These are phyloP conservation scores for Metschnikowia amazonensis DNA, from an alignment of 805 yeast genomes.

Conservation along the genomic window DNA sequence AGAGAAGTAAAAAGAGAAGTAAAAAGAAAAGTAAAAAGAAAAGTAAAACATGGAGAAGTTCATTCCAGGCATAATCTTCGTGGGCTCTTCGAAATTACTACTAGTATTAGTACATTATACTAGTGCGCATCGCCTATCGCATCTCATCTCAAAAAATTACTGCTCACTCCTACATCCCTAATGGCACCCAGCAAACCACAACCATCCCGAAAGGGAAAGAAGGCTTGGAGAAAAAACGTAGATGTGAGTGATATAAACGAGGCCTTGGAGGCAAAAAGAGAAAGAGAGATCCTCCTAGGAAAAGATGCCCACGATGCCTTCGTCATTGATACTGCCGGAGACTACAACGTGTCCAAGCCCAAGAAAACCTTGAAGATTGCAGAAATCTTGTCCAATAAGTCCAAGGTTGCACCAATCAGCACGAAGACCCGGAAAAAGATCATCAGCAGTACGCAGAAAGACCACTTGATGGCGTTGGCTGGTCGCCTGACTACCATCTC, in stretches of 20 bases:
- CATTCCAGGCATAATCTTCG: too few species aligned
- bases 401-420: constrained; percentile 69
- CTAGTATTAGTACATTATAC: too few species aligned
- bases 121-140: constrained; percentile 9
- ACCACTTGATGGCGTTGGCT: constrained; percentile 66
- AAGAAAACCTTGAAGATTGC: constrained; percentile 51
- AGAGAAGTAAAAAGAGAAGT: too few species aligned
- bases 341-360: constrained; percentile 32
- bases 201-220: constrained; percentile 86
- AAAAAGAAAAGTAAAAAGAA: too few species aligned
- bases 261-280: constrained; percentile 66
- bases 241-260: constrained; percentile 76
- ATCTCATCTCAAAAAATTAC: constrained; percentile 7
- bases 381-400: constrained; percentile 67
- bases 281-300: constrained; percentile 54
- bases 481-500: constrained; percentile 64
- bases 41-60: too few species aligned
- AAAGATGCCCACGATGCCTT: constrained; percentile 43
- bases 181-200: constrained; percentile 42
- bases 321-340: constrained; percentile 40
- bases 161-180: neutral
- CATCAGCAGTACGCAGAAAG: constrained; percentile 59
- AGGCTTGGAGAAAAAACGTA: constrained; percentile 89
- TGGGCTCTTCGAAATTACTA: too few species aligned
- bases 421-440: constrained; percentile 49